These are phyloP conservation scores for Sanghuangporus weigelae DNA, from an alignment of 1,284 basidiomycete species.

Conservation along the genomic window DNA sequence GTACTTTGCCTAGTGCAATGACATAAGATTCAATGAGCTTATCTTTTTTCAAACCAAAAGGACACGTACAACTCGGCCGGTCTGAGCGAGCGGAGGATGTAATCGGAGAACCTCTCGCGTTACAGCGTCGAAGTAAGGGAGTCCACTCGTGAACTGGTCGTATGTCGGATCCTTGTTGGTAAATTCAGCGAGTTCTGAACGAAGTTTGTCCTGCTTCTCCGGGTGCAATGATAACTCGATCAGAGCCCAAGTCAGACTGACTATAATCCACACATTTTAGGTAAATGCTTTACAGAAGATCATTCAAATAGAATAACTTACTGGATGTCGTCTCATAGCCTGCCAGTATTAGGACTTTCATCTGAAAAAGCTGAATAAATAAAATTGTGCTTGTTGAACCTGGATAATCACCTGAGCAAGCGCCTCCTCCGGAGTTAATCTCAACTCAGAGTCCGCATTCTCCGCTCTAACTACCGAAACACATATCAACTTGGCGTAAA, in stretches of 20 bases:
- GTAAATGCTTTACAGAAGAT: not conserved
- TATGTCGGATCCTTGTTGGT: constrained; percentile 23
- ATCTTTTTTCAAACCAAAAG: too few species aligned
- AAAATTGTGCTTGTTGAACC: not conserved
- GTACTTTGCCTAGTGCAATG: constrained; percentile 4
- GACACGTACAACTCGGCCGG: constrained; percentile 37
- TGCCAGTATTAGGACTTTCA: constrained; percentile 35
- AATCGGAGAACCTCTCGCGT: constrained; percentile 24
- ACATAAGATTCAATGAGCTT: not conserved
- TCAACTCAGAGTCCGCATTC: constrained; percentile 32
- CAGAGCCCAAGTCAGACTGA: constrained; percentile 28
- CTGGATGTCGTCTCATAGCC: constrained; percentile 41
- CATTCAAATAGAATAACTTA: constrained; percentile 21
- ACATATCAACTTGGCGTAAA: not conserved
- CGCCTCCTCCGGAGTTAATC: constrained; percentile 65
- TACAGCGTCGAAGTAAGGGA: constrained; percentile 15
- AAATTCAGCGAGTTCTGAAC: constrained; percentile 23
- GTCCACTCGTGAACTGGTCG: constrained; percentile 26
- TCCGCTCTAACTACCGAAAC: constrained; percentile 45
- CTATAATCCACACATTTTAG: constrained; percentile 13
- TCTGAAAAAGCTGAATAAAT: constrained; percentile 20
- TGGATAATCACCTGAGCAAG: constrained; percentile 41
- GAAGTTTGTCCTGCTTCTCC: constrained; percentile 25
- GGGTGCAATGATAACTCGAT: constrained; percentile 26
- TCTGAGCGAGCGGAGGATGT: constrained; percentile 26